Base-by-base conservation (phyloP, 225 moss, liverwort and hornwort species). In the Thuidium tamariscinum region DNA sequence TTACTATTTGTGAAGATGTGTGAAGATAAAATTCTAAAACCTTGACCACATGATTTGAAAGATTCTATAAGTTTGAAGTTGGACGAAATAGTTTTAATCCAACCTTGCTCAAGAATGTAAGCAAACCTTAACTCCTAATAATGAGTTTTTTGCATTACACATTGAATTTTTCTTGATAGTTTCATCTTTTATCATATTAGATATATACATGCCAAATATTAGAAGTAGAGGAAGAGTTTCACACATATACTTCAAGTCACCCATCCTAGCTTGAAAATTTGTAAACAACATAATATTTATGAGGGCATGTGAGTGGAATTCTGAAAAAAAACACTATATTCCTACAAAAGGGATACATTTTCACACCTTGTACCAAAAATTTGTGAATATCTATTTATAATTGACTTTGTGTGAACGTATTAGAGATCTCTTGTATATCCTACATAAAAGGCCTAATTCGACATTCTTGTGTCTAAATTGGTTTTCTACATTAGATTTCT, bases 221-320 rank as follows among this genome's bases (percentile, higher is more conserved):
- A 22, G 1, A 15, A 70, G 16, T 15, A 15, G 15, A 26, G 25
- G 15, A 26, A 26, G 41, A 41, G 2, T 25, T 68, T 13, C 20
- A 18, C 10, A 64, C 0, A 39, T 39, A 23, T 23, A 23, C 4
- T 23, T 0, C 0, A 68, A 68, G 23, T 0, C 14, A 1, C 2
- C 2, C 2, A 3, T 14, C 4, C 7, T 0, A 16, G 9, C 32
- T 16, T 9, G 7, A 44, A n/a, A n/a, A n/a, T n/a, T n/a, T n/a
- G n/a, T n/a, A n/a, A n/a, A n/a, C n/a, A n/a, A n/a, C n/a, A n/a
- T n/a, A n/a, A n/a, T n/a, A n/a, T n/a, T n/a, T n/a, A n/a, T n/a
- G n/a, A n/a, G n/a, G n/a, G n/a, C n/a, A n/a, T n/a, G n/a, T n/a
- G n/a, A n/a, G n/a, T n/a, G n/a, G n/a, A n/a, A n/a, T n/a, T n/a